These are phyloP conservation scores for Boletus calvinii DNA, from an alignment of 1,284 basidiomycete species.

Conservation along the genomic window DNA sequence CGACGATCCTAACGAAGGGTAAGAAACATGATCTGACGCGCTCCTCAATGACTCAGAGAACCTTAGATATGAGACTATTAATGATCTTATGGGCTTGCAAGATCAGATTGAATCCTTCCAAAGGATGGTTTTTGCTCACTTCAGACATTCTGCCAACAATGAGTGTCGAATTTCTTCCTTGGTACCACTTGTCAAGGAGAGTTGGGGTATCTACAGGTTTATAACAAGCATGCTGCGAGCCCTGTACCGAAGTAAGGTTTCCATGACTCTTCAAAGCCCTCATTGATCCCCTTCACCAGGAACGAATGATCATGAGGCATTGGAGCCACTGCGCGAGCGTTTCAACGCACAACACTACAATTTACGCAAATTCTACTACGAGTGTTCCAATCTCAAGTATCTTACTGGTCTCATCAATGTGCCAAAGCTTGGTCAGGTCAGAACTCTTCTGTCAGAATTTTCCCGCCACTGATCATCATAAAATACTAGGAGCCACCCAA, in stretches of 20 bases:
- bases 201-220: constrained; percentile 96
- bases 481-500: constrained; percentile 84
- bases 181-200: constrained; percentile 94
- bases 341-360: constrained; percentile 88
- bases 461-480: background rate
- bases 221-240: constrained; percentile 97
- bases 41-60: constrained; percentile 18
- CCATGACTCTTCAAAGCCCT: background rate
- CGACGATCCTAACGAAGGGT: constrained; percentile 98
- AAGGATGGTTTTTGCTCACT: constrained; percentile 92
- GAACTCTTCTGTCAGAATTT: constrained; percentile 15
- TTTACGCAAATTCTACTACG: constrained; percentile 95
- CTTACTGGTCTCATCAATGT: constrained; percentile 95
- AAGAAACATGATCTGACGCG: constrained; percentile 28
- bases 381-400: constrained; percentile 96
- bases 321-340: constrained; percentile 83
- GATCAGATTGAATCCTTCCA: constrained; percentile 98
- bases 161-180: constrained; percentile 93
- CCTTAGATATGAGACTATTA: constrained; percentile 89
- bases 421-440: constrained; percentile 87
- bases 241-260: constrained; percentile 81
- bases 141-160: constrained; percentile 87
- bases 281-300: constrained; percentile 46
- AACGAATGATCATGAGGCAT: constrained; percentile 82
- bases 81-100: constrained; percentile 92